phyloP scores from a whole-genome alignment of 1,139 yeast species.

The Lizanozyma gosingica region DNA sequence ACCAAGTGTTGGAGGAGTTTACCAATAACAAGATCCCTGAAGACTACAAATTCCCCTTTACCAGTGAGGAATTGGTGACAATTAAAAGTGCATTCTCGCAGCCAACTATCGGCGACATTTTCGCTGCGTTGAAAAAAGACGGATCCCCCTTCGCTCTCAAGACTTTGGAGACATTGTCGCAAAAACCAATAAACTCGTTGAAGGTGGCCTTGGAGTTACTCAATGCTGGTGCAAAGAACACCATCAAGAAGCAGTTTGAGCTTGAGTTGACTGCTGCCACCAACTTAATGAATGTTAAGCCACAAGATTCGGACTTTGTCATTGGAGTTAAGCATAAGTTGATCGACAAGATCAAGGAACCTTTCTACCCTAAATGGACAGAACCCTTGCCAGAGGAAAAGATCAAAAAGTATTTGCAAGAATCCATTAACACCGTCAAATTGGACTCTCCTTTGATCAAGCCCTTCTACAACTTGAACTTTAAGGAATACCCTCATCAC shows the following conservation, averaged over 20 bases:
- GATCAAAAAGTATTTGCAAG: slow-evolving; percentile 9
- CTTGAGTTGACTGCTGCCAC: slow-evolving; percentile 74
- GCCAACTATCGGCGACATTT: slow-evolving; percentile 51
- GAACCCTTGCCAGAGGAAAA: slow-evolving; percentile 17
- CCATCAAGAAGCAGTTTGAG: slow-evolving; percentile 59
- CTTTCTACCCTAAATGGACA: slow-evolving; percentile 43
- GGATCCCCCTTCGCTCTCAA: slow-evolving; percentile 61
- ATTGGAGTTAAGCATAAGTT: slow-evolving; percentile 73
- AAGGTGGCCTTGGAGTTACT: slow-evolving; percentile 66
- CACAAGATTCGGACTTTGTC: slow-evolving; percentile 54
- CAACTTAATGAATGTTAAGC: slow-evolving; percentile 52
- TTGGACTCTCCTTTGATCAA: slow-evolving; percentile 26
- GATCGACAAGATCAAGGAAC: slow-evolving; percentile 52
- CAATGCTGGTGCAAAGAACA: slow-evolving; percentile 49
- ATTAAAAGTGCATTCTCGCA: slow-evolving; percentile 64
- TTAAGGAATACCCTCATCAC: slow-evolving; percentile 58
- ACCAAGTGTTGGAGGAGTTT: slow-evolving; percentile 70
- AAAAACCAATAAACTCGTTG: slow-evolving; percentile 71
- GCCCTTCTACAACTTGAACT: slow-evolving; percentile 42
- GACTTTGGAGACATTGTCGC: slow-evolving; percentile 45
- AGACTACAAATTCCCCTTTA: slow-evolving; percentile 50
- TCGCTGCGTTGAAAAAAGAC: slow-evolving; percentile 45
- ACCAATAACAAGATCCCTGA: slow-evolving; percentile 58
- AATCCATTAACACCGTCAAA: slow-evolving; percentile 21
- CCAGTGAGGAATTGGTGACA: slow-evolving; percentile 46